phyloP scores from a whole-genome alignment of 805 yeast species.

The Danielozyma ontarioensis region DNA sequence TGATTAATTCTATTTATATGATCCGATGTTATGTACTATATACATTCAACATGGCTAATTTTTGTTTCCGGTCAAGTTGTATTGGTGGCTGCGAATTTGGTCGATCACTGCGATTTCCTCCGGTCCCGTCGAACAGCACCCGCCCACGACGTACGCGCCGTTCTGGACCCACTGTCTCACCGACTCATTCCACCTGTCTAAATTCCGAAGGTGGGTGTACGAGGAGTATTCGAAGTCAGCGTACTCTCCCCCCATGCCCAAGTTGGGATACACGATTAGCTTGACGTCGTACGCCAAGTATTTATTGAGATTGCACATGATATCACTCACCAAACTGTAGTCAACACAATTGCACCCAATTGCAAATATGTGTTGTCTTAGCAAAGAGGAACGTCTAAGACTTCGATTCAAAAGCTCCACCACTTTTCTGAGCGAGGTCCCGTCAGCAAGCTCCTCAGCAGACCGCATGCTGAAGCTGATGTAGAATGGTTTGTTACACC shows the following conservation, averaged over 20 bases:
- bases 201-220: slow-evolving; percentile 7
- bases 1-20: neutral
- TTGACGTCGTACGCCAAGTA: slow-evolving; percentile 22
- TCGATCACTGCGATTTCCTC: slow-evolving; percentile 35
- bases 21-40: neutral
- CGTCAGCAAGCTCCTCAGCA: slow-evolving; percentile 21
- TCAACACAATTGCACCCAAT: slow-evolving; percentile 71
- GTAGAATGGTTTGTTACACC: slow-evolving; percentile 39
- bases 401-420: slow-evolving; percentile 21
- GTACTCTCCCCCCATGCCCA: slow-evolving; percentile 63
- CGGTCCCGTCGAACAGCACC: slow-evolving; percentile 72
- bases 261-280: slow-evolving; percentile 65
- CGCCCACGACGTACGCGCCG: slow-evolving; percentile 54
- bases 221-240: slow-evolving; percentile 25
- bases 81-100: too few relatives aligned
- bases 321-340: slow-evolving; percentile 32
- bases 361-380: slow-evolving; percentile 32
- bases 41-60: too few relatives aligned
- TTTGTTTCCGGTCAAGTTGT: too few relatives aligned
- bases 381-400: slow-evolving; percentile 5
- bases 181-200: slow-evolving; percentile 31
- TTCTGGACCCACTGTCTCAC: slow-evolving; percentile 35
- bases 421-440: slow-evolving; percentile 21
- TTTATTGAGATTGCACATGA: slow-evolving; percentile 31
- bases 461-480: slow-evolving; percentile 31